These are phyloP conservation scores for Ziziphus jujuba DNA, from an alignment of 306 rosid species.

Conservation along the genomic window DNA sequence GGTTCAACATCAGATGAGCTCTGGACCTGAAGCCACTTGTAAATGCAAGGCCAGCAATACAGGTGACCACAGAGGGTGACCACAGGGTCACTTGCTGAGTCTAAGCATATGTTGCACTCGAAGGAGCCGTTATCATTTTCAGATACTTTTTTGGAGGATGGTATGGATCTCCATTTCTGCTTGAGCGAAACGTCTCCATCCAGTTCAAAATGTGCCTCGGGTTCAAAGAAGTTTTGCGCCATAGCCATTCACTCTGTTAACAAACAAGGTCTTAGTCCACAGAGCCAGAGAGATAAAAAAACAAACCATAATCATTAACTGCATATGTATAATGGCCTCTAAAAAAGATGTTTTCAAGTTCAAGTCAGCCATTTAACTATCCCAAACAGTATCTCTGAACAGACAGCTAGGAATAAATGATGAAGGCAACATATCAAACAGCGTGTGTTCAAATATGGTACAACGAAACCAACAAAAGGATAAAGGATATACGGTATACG, in stretches of 20 bases:
- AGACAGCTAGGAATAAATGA: too few relatives aligned
- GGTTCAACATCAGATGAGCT: conserved; percentile 43
- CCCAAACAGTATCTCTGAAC: too few relatives aligned
- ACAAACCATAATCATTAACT: too few relatives aligned
- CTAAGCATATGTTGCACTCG: conserved; percentile 90
- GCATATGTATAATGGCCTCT: too few relatives aligned
- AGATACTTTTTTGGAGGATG: conserved; percentile 32
- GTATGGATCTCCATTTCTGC: conserved; percentile 51
- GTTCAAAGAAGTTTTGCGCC: conserved; percentile 48
- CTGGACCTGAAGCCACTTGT: conserved; percentile 75
- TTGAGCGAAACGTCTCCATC: conserved; percentile 39
- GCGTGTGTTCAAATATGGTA: too few relatives aligned
- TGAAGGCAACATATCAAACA: too few relatives aligned
- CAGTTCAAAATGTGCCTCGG: conserved; percentile 46
- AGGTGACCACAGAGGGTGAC: conserved; percentile 94
- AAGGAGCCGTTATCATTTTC: conserved; percentile 54
- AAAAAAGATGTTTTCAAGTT: too few relatives aligned
- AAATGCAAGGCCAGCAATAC: conserved; percentile 94
- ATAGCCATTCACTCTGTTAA: conserved; percentile 34
- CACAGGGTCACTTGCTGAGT: conserved; percentile 80
- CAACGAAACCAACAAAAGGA: too few relatives aligned
- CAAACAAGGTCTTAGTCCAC: conserved; percentile 17
- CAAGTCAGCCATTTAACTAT: too few relatives aligned
- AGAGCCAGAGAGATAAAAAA: neutral
- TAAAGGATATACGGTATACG: too few relatives aligned